Percentiles rank a stretch among this genome's conserved stretches.
phyloP scores from a whole-genome alignment of 1,139 yeast genomes.

The Taiozyma sp. region DNA sequence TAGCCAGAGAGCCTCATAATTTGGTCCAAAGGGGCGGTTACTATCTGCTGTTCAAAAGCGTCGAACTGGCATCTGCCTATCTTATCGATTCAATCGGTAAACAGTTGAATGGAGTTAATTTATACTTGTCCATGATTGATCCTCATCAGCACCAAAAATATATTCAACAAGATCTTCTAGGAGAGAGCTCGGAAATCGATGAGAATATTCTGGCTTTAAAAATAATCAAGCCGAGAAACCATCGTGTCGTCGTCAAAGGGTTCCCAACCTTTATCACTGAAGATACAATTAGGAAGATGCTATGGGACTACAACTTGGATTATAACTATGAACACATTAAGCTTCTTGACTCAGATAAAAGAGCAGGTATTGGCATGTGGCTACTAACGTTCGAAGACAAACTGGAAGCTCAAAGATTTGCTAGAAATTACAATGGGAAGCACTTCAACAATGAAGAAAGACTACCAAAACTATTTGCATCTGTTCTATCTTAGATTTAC shows the following conservation, averaged over 20 bases:
- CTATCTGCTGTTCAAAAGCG: constrained; percentile 43
- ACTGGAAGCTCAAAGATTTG: constrained; percentile 49
- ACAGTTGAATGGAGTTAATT: constrained; percentile 44
- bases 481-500: constrained; percentile 24
- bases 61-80: constrained; percentile 46
- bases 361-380: constrained; percentile 31
- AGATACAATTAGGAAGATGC: constrained; percentile 26
- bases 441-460: constrained; percentile 31
- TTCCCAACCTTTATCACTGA: constrained; percentile 30
- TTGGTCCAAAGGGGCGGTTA: constrained; percentile 43
- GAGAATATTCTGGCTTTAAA: constrained; percentile 2
- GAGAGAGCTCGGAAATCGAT: constrained; percentile 8
- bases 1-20: constrained; percentile 42
- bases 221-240: constrained; percentile 6
- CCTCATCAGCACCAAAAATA: constrained; percentile 21
- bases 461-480: constrained; percentile 32
- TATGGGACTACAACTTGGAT: constrained; percentile 39
- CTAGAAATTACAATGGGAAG: constrained; percentile 48
- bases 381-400: constrained; percentile 43
- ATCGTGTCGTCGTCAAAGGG: constrained; percentile 32
- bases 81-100: constrained; percentile 42
- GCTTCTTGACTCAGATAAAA: constrained; percentile 23
- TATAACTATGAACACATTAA: constrained; percentile 28
- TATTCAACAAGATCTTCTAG: constrained; percentile 23
- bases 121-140: constrained; percentile 40